Evolutionary conservation across 1,139 yeast species (phyloP).

Genomic region (Ogataea hybrid): DNA sequence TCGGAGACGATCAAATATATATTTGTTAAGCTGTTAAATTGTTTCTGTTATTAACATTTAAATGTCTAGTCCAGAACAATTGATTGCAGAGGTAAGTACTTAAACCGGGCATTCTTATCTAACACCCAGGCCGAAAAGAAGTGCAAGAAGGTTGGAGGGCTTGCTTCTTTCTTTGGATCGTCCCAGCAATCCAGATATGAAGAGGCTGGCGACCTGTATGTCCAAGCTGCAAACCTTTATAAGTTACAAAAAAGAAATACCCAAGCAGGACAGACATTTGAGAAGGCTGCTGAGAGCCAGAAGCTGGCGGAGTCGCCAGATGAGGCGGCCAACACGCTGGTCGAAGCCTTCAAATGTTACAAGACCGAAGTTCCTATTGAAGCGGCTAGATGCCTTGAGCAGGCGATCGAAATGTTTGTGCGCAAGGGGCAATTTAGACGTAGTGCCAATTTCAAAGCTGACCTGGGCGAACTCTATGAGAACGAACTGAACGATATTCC

Average conservation of each 20-base stretch:
- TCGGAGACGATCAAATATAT: background rate
- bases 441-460: slow-evolving; percentile 92
- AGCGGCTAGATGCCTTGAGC: slow-evolving; percentile 73
- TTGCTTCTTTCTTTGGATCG: slow-evolving; percentile 69
- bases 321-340: slow-evolving; percentile 86
- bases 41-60: background rate
- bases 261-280: slow-evolving; percentile 80
- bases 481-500: slow-evolving; percentile 61
- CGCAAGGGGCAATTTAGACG: slow-evolving; percentile 92
- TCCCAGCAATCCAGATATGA: slow-evolving; percentile 68
- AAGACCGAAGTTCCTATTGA: slow-evolving; percentile 70
- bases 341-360: slow-evolving; percentile 90
- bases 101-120: background rate
- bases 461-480: slow-evolving; percentile 85
- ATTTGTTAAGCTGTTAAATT: background rate
- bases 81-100: slow-evolving; percentile 31
- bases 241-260: slow-evolving; percentile 65
- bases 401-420: slow-evolving; percentile 82
- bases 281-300: slow-evolving; percentile 82
- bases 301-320: slow-evolving; percentile 74
- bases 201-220: slow-evolving; percentile 87
- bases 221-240: slow-evolving; percentile 89
- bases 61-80: slow-evolving; percentile 35
- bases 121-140: slow-evolving; percentile 59
- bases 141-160: slow-evolving; percentile 70